Base-by-base conservation (phyloP, 768 basidiomycete species). In the Mycena rosella region DNA sequence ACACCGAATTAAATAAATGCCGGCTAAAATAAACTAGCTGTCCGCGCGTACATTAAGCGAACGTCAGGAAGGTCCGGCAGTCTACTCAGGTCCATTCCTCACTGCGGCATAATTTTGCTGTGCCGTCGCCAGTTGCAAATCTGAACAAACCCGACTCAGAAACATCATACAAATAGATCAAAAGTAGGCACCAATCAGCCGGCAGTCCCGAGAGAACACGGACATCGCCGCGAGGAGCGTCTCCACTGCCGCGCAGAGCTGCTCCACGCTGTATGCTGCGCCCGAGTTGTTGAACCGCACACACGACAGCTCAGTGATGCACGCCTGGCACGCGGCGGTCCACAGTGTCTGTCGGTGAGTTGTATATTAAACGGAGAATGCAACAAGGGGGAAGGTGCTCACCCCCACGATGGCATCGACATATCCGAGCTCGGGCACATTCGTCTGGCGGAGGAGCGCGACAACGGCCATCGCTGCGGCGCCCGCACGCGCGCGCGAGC, bases 361-460 rank as follows among this genome's bases (percentile, higher is more conserved):
- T 24, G 13, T 2, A 11, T 51, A 20, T 7, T 3, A 4, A 11
- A 14, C 2, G 13, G n/a, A 22, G 36, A 26, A 38, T 14, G 15
- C 15, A 36, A 44, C 3, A 17, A 36, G 40, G 17, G 26, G 3
- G 7, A 20, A 27, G 17, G 24, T 1, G 15, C 68, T 56, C 54
- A 72, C 71, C 48, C 71, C 71, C 14, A 67, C 53, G 27, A 72
- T 72, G 22, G 71, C 67, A 55, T 72, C 71, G 26, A 72, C 61
- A 44, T 60, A 70, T 15, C 47, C 61, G 15, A 72, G 51, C 17
- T 63, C 68, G 32, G 20, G 32, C 20, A 72, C 40, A 32, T 72
- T 59, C 1, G 58, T 52, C 26, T 60, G 54, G 2, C 49, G 55
- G 11, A 69, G 26, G 22, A 67, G 58, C 26, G 34, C 47, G 26